A percentile compares a stretch with the other conserved stretches of the same genome.
Evolutionary conservation across 2,329 filamentous ascomycete genomes (phyloP).

Genomic region (Ilyonectria robusta): DNA sequence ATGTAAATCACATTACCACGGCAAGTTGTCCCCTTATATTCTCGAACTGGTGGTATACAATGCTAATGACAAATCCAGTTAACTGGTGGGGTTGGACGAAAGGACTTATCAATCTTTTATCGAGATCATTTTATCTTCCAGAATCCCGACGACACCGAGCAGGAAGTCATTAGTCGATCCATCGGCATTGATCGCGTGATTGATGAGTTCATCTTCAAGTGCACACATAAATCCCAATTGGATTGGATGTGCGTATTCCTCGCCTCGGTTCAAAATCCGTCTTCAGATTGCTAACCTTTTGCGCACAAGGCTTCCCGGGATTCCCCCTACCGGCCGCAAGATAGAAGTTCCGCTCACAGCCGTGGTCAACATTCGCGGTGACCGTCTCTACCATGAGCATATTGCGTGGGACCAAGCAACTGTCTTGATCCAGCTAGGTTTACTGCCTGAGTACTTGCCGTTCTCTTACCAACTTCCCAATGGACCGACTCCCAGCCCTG

Average conservation of each 20-base stretch:
- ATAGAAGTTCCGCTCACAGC: constrained; percentile 72
- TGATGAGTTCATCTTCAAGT: constrained; percentile 77
- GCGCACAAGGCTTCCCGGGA: constrained; percentile 55
- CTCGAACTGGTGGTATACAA: background rate
- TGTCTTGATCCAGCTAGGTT: constrained; percentile 68
- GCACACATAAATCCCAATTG: constrained; percentile 74
- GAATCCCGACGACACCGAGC: constrained; percentile 76
- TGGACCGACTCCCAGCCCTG: background rate
- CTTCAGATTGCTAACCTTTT: background rate
- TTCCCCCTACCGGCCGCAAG: constrained; percentile 65
- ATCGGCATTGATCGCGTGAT: constrained; percentile 80
- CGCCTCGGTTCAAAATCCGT: too few relatives aligned
- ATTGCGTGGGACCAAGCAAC: constrained; percentile 79
- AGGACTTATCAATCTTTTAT: constrained; percentile 76
- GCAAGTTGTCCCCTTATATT: constrained; percentile 53
- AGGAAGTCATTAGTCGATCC: constrained; percentile 80
- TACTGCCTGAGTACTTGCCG: constrained; percentile 9
- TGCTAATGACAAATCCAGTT: constrained; percentile 50
- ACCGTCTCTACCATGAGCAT: constrained; percentile 75
- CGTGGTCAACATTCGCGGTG: constrained; percentile 74
- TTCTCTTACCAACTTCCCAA: background rate
- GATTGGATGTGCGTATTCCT: constrained; percentile 75
- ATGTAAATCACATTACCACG: constrained; percentile 83
- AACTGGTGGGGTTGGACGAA: constrained; percentile 78
- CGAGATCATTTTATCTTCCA: constrained; percentile 80